A percentile compares a stretch with the other conserved stretches of the same genome.
Evolutionary conservation across 2,329 filamentous ascomycete species (phyloP).

Genomic region (Chrysosporium keratinophilum): DNA sequence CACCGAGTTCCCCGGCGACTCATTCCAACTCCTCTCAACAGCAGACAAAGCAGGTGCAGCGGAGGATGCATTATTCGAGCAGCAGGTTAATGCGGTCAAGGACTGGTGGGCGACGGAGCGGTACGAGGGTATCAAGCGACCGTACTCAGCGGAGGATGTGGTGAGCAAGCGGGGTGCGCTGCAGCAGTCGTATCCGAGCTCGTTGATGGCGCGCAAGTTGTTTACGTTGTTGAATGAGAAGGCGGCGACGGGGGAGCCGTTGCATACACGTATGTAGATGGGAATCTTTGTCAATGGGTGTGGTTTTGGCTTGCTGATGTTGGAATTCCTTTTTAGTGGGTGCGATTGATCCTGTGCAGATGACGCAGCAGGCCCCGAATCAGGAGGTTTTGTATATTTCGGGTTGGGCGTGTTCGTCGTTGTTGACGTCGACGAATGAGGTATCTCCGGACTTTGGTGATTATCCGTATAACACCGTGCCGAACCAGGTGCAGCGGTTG

Average conservation of each 20-base stretch:
- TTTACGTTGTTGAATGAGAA: constrained; percentile 79
- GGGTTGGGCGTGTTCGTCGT: constrained; percentile 92
- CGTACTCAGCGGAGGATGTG: constrained; percentile 81
- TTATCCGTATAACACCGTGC: constrained; percentile 97
- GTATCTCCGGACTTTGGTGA: constrained; percentile 97
- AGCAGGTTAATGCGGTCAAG: constrained; percentile 74
- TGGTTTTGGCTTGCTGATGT: background rate
- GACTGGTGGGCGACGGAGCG: constrained; percentile 83
- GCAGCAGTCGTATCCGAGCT: constrained; percentile 81
- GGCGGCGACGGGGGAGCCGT: constrained; percentile 67
- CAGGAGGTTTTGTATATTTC: constrained; percentile 95
- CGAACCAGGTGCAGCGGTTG: constrained; percentile 91
- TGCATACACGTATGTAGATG: constrained; percentile 68
- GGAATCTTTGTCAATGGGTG: constrained; percentile 2
- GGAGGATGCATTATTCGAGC: constrained; percentile 76
- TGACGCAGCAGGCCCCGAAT: constrained; percentile 95
- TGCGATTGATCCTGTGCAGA: constrained; percentile 96
- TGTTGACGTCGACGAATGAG: constrained; percentile 89
- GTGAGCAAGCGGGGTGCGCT: constrained; percentile 86
- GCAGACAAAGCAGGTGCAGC: constrained; percentile 63
- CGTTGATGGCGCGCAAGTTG: constrained; percentile 86
- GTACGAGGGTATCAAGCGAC: constrained; percentile 79
- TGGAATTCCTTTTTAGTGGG: constrained; percentile 72
- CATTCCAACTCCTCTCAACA: constrained; percentile 76
- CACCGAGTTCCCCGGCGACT: constrained; percentile 54